Percentiles rank a stretch among this genome's conserved stretches.
Evolutionary conservation across 345 rosid species (phyloP).

Genomic region (Sonneratia alba): DNA sequence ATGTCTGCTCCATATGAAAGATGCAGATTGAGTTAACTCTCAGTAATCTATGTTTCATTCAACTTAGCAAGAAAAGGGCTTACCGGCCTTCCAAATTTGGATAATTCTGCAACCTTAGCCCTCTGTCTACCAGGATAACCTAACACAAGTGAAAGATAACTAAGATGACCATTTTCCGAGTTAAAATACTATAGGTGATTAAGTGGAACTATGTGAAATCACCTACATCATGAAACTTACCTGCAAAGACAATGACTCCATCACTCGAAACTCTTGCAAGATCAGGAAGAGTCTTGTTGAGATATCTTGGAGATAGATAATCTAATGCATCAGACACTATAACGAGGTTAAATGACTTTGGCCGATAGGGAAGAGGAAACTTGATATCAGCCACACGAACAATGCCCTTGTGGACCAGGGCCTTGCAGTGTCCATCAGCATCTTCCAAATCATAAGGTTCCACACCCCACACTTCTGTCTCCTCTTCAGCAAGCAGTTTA

Average conservation of each 20-base stretch:
- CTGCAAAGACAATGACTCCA: slow-evolving; percentile 68
- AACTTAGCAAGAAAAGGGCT: slow-evolving; percentile 13
- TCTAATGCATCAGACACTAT: slow-evolving; percentile 91
- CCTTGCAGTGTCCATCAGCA: slow-evolving; percentile 70
- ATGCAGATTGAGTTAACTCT: too few species aligned
- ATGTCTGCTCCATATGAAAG: too few species aligned
- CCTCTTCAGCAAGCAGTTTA: slow-evolving; percentile 66
- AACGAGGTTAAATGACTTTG: slow-evolving; percentile 87
- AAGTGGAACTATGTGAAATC: neutral
- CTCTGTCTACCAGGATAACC: slow-evolving; percentile 78
- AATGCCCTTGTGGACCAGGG: slow-evolving; percentile 72
- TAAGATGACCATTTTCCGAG: slow-evolving; percentile 37
- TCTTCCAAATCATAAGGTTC: slow-evolving; percentile 98
- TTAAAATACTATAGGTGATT: too few species aligned
- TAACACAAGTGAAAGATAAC: slow-evolving; percentile 11
- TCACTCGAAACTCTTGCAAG: slow-evolving; percentile 77
- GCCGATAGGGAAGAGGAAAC: slow-evolving; percentile 75
- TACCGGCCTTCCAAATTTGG: slow-evolving; percentile 94
- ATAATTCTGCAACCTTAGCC: slow-evolving; percentile 74
- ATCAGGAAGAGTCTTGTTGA: slow-evolving; percentile 89
- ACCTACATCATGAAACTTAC: slow-evolving; percentile 20
- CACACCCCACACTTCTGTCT: slow-evolving; percentile 93
- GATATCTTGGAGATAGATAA: slow-evolving; percentile 83
- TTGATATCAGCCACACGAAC: slow-evolving; percentile 94
- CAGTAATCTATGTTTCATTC: too few species aligned